Evolutionary conservation across 257 asterid species (phyloP), one percentile per base, ranked within the genome.

Genomic region (Solanum etuberosum): DNA sequence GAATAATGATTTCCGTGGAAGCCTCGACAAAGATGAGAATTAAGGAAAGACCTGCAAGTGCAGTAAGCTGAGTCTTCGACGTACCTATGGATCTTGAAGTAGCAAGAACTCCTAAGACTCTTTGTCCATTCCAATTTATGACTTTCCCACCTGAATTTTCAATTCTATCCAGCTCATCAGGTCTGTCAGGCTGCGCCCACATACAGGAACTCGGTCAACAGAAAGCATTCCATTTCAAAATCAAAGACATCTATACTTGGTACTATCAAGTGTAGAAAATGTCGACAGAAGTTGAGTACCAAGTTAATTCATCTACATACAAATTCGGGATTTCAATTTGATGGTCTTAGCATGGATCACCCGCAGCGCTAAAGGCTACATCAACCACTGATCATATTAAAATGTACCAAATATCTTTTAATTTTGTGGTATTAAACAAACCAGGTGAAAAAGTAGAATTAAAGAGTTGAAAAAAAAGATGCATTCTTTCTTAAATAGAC

Each of bases 31-130:
- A 61, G 48, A 67, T 42, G 68, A 37, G 82, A 67, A 65, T 43
- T 0, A 3, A 43, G 63, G 13, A 78, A 78, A n/a, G 61, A 76
- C 23, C 34, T 43, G 25, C 84, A 27, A 73, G 82, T 37, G 85
- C 27, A 80, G 32, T 9, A 80, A 80, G 67, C 20, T 80, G 3
- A 80, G 85, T 20, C 9, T 80, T 18, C 2, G 13, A 21, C 84
- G 67, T 90, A 94, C 98, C 98, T 88, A 95, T 91, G 9, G 98
- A 93, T 91, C 98, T 91, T 43, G 98, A 94, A 29, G 96, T 95
- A 35, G 98, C 93, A 38, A 95, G 96, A 37, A 93, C 98, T 16
- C 98, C 98, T 2, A 91, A 88, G 3, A 95, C 95, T 78, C 96
- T 88, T 0, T 91, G 90, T 9, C 96, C 98, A 25, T 95, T 90